Conservation (phyloP, 2,329 filamentous ascomycete genomes). For the Pleurostoma richardsiae region DNA sequence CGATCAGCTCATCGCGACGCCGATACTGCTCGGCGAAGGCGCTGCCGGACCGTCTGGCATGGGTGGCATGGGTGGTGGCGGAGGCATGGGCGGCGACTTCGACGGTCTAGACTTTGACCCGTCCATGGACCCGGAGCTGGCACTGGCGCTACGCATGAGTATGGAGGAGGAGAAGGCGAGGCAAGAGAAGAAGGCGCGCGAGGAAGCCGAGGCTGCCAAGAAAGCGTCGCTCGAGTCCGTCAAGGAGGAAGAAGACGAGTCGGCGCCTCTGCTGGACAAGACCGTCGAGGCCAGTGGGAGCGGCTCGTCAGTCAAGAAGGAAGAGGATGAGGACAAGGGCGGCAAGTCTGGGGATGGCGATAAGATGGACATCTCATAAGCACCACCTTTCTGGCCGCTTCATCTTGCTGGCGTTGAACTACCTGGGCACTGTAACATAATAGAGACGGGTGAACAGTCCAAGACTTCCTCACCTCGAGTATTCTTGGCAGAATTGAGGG, state of each 20-base stretch:
- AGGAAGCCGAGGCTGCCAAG: slow-evolving; percentile 76
- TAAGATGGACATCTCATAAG: slow-evolving; percentile 86
- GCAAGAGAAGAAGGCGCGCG: slow-evolving; percentile 45
- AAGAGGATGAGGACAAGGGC: slow-evolving; percentile 34
- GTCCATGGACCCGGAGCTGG: slow-evolving; percentile 85
- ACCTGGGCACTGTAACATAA: no score
- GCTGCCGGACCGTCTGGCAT: slow-evolving; percentile 52
- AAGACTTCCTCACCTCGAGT: no score
- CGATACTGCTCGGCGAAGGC: slow-evolving; percentile 82
- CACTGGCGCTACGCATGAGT: slow-evolving; percentile 91
- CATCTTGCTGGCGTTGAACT: neutral
- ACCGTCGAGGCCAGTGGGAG: slow-evolving; percentile 61
- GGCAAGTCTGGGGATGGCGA: slow-evolving; percentile 55
- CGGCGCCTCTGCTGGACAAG: slow-evolving; percentile 56
- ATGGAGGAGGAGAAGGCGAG: slow-evolving; percentile 97
- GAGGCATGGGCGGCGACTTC: slow-evolving; percentile 60
- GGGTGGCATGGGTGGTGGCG: slow-evolving; percentile 52
- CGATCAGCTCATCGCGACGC: slow-evolving; percentile 83
- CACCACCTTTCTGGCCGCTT: neutral
- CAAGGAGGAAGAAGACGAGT: slow-evolving; percentile 70
- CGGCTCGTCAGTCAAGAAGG: slow-evolving; percentile 41
- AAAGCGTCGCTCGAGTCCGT: slow-evolving; percentile 78
- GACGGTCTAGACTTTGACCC: slow-evolving; percentile 85
- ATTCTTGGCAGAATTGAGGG: no score
- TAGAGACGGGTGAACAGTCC: no score